A percentile compares a stretch with the other conserved stretches of the same genome.
Evolutionary conservation across 2,329 filamentous ascomycete genomes (phyloP).

Genomic region (Aureobasidium leucospermi): DNA sequence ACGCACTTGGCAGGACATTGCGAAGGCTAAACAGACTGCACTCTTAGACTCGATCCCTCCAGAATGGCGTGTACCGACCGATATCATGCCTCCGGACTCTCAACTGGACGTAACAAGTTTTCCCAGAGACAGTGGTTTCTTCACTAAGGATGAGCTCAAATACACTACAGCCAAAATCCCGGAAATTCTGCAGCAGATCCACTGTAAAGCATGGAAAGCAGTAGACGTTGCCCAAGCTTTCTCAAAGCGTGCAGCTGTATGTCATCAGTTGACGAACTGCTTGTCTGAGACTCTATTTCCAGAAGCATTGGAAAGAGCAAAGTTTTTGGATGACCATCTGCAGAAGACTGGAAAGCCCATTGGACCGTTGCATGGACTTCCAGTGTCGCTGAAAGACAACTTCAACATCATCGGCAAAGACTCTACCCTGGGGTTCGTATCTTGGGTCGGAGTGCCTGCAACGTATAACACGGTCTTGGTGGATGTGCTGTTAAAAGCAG

Average conservation of each 20-base stretch:
- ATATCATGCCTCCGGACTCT: slow-evolving; percentile 46
- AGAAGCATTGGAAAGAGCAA: slow-evolving; percentile 45
- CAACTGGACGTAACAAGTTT: slow-evolving; percentile 52
- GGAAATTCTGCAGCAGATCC: slow-evolving; percentile 34
- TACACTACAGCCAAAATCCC: slow-evolving; percentile 40
- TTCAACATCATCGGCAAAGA: slow-evolving; percentile 57
- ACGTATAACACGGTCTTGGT: slow-evolving; percentile 50
- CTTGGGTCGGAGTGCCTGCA: slow-evolving; percentile 54
- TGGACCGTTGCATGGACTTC: slow-evolving; percentile 62
- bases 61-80: slow-evolving; percentile 50
- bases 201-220: slow-evolving; percentile 40
- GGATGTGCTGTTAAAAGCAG: slow-evolving; percentile 49
- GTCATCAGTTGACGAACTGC: slow-evolving; percentile 54
- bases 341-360: slow-evolving; percentile 37
- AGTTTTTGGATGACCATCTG: slow-evolving; percentile 46
- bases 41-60: slow-evolving; percentile 44
- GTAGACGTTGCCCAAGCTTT: slow-evolving; percentile 47
- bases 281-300: slow-evolving; percentile 51
- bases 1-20: slow-evolving; percentile 13
- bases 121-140: slow-evolving; percentile 52
- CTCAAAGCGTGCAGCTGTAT: slow-evolving; percentile 48
- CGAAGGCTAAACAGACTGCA: slow-evolving; percentile 3
- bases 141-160: slow-evolving; percentile 45
- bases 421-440: slow-evolving; percentile 56
- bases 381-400: slow-evolving; percentile 63